Evolutionary conservation across 129 eudicot species (phyloP), one percentile per base, ranked within the genome.

Genomic region (Solidago caesia): DNA sequence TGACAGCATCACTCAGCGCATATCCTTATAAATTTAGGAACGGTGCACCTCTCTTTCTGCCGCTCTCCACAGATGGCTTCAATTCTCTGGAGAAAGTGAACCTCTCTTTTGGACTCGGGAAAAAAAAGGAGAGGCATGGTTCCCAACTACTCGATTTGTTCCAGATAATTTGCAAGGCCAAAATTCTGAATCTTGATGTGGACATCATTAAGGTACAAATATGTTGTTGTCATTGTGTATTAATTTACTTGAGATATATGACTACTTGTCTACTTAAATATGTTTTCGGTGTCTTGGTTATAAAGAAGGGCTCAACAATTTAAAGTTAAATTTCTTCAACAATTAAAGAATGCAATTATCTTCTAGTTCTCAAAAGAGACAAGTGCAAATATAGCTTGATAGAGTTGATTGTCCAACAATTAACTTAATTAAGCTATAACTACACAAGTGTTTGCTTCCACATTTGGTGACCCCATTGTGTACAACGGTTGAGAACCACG

Each of bases 141-240:
- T n/a, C 68, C 9, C 33, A 5, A 5, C 59, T 73, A 47, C 39
- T 73, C 14, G 10, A 39, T 73, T 61, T 61, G 70, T 47, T 73
- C 59, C 26, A 3, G 7, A 47, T 46, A 47, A n/a, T 73, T 29
- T 4, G 33, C 15, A 29, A 4, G 16, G 65, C 68, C 68, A 73
- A 59, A 46, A n/a, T 10, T 73, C 45, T 73, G n/a, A 64, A 25
- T 49, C 43, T 73, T 44, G 65, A 61, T 73, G 21, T 45, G 47
- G 25, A 27, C 51, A 73, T 73, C 15, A 60, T 73, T 44, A 58
- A 73, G 77, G 77, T 45, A 59, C 67, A 13, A 59, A 15, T 71
- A 55, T 4, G 25, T 25, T 1, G 4, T 0, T 2, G 7, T 71
- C 57, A 33, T 43, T 71, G 13, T 55, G 12, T 15, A 25, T 27